A percentile compares a stretch with the other conserved stretches of the same genome.
phyloP scores from a whole-genome alignment of 2,329 filamentous ascomycete genomes.

The Phyllosticta citrichinensis region DNA sequence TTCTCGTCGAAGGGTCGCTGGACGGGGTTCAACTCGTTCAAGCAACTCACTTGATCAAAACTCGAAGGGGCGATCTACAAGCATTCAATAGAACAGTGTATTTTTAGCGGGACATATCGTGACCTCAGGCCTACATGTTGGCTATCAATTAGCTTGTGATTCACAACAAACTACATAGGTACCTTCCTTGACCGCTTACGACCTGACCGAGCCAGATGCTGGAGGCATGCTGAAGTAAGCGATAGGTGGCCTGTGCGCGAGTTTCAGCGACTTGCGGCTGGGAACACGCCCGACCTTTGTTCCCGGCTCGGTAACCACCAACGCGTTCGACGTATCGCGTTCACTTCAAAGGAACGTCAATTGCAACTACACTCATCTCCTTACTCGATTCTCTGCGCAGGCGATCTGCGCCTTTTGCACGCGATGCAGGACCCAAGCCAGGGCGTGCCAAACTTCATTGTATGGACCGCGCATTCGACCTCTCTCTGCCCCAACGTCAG shows the following conservation, averaged over 20 bases:
- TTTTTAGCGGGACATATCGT: no score
- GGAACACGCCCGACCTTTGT: neutral
- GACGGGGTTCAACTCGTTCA: no score
- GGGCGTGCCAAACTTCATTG: slow-evolving; percentile 8
- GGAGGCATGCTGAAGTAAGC: neutral
- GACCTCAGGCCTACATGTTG: neutral
- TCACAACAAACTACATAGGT: no score
- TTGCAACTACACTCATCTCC: neutral
- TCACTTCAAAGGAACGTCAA: neutral
- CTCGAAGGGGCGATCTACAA: no score
- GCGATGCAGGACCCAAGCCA: slow-evolving; percentile 12
- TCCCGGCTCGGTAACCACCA: neutral
- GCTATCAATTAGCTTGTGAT: no score
- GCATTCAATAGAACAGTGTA: no score
- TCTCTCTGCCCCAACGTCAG: neutral
- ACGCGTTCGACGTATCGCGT: slow-evolving; percentile 2
- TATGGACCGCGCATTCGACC: slow-evolving; percentile 6
- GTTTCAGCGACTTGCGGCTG: slow-evolving; percentile 6
- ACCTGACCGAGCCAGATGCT: no score
- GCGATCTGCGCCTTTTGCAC: neutral
- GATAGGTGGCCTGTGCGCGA: neutral
- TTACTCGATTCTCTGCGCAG: neutral
- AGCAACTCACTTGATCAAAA: no score
- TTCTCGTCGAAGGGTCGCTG: no score
- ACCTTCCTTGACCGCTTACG: no score